phyloP scores from a whole-genome alignment of 495 filamentous ascomycete species.

The Aspergillus cavernicola region DNA sequence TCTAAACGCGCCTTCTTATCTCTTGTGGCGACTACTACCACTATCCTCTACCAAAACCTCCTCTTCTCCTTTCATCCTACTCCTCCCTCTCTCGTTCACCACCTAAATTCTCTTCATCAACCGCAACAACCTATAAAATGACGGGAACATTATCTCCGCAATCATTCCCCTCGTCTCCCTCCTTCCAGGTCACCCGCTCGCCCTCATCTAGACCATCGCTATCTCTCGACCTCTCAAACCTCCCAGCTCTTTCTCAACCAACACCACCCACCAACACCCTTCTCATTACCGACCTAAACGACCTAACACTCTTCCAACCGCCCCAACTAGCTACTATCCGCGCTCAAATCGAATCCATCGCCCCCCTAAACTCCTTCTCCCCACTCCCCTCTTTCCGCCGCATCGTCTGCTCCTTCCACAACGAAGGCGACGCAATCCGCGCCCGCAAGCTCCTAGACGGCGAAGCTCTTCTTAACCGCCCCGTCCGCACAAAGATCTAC shows the following conservation, averaged over 20 bases:
- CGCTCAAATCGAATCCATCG: constrained; percentile 59
- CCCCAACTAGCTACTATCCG: constrained; percentile 73
- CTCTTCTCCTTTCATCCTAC: not conserved
- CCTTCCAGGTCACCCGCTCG: constrained; percentile 38
- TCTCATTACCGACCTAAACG: constrained; percentile 80
- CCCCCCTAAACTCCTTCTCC: constrained; percentile 79
- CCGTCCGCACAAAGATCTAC: constrained; percentile 71
- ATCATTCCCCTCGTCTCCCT: constrained; percentile 27
- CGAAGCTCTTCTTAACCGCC: constrained; percentile 57
- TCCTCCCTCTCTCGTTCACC: not conserved
- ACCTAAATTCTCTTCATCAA: not conserved
- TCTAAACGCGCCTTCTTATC: too few species aligned
- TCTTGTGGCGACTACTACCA: not conserved
- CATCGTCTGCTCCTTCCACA: constrained; percentile 84
- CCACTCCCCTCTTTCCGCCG: constrained; percentile 90
- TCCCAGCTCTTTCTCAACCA: constrained; percentile 76
- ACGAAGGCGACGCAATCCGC: constrained; percentile 65
- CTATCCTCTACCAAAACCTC: not conserved
- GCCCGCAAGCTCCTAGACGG: constrained; percentile 71
- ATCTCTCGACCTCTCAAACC: constrained; percentile 73
- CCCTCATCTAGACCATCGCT: constrained; percentile 49
- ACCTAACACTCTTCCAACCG: constrained; percentile 73
- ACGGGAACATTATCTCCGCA: constrained; percentile 21
- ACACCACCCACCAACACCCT: constrained; percentile 89
- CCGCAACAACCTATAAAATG: constrained; percentile 17